A percentile compares a stretch with the other conserved stretches of the same genome.
Evolutionary conservation across 768 basidiomycete species (phyloP).

Genomic region (Suillus placidus): DNA sequence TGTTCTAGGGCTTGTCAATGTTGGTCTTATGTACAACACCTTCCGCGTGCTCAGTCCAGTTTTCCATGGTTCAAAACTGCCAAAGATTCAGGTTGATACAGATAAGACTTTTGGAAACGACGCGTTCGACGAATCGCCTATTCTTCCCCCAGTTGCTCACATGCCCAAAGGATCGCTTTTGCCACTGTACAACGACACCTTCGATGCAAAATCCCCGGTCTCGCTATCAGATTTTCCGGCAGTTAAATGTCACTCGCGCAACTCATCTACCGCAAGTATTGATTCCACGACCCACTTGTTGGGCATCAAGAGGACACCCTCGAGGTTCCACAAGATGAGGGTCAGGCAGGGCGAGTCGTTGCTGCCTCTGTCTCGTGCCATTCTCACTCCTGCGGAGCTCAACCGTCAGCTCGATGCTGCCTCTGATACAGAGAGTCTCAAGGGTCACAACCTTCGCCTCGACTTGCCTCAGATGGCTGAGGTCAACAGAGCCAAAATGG

Average conservation of each 20-base stretch:
- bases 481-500: not conserved
- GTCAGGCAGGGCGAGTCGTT: conserved; percentile 1
- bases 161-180: conserved; percentile 6
- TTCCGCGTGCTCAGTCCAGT: conserved; percentile 62
- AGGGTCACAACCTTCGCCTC: conserved; percentile 12
- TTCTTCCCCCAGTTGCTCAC: conserved; percentile 10
- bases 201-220: not conserved
- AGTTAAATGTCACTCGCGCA: conserved; percentile 14
- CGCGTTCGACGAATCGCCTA: conserved; percentile 26
- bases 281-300: conserved; percentile 23
- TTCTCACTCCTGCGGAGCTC: conserved; percentile 14
- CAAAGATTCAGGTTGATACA: conserved; percentile 15
- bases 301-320: conserved; percentile 13
- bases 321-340: conserved; percentile 12
- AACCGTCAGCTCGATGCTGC: conserved; percentile 16
- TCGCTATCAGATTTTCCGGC: conserved; percentile 9
- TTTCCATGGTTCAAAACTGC: conserved; percentile 37
- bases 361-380: not conserved
- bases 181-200: conserved; percentile 6
- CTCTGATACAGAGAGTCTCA: conserved; percentile 16
- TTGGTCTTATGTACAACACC: conserved; percentile 67
- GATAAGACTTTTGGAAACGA: conserved; percentile 28
- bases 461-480: conserved; percentile 1
- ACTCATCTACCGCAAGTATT: conserved; percentile 20
- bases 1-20: conserved; percentile 60